phyloP scores from a whole-genome alignment of 2,329 filamentous ascomycete genomes.

The Ophiostoma sp. region DNA sequence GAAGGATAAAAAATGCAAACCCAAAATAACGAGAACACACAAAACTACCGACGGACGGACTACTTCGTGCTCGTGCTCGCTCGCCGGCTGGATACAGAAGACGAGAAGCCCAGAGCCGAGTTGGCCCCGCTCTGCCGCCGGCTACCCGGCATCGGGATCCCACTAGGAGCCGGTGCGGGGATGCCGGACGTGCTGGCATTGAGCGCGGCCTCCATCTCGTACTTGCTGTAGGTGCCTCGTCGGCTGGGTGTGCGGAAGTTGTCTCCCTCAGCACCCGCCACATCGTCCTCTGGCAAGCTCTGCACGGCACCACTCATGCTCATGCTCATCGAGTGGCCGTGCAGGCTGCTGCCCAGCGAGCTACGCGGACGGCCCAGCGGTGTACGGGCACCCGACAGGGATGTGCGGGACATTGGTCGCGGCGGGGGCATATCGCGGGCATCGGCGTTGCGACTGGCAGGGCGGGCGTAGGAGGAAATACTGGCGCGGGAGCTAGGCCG shows the following conservation, averaged over 20 bases:
- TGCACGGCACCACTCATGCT: slow-evolving; percentile 40
- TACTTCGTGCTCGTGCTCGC: slow-evolving; percentile 42
- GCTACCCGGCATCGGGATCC: slow-evolving; percentile 47
- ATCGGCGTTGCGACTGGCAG: slow-evolving; percentile 50
- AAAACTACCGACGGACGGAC: neutral
- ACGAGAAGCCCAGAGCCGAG: slow-evolving; percentile 8
- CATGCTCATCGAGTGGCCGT: slow-evolving; percentile 60
- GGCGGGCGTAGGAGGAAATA: slow-evolving; percentile 54
- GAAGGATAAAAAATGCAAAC: neutral
- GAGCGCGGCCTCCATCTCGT: slow-evolving; percentile 44
- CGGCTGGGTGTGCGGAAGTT: slow-evolving; percentile 56
- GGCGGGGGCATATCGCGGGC: slow-evolving; percentile 49
- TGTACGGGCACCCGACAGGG: slow-evolving; percentile 60
- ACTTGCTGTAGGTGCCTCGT: slow-evolving; percentile 53
- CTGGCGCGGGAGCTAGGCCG: slow-evolving; percentile 75
- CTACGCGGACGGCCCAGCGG: slow-evolving; percentile 70
- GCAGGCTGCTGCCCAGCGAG: slow-evolving; percentile 65
- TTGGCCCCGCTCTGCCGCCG: slow-evolving; percentile 37
- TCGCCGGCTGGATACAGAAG: slow-evolving; percentile 22
- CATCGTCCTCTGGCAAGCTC: slow-evolving; percentile 49
- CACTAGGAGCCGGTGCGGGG: slow-evolving; percentile 30
- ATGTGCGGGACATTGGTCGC: slow-evolving; percentile 66
- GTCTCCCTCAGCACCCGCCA: slow-evolving; percentile 45
- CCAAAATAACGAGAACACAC: neutral
- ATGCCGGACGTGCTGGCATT: slow-evolving; percentile 39